Evolutionary conservation across 2,329 filamentous ascomycete species (phyloP).

Genomic region (Neoascochyta sp.): DNA sequence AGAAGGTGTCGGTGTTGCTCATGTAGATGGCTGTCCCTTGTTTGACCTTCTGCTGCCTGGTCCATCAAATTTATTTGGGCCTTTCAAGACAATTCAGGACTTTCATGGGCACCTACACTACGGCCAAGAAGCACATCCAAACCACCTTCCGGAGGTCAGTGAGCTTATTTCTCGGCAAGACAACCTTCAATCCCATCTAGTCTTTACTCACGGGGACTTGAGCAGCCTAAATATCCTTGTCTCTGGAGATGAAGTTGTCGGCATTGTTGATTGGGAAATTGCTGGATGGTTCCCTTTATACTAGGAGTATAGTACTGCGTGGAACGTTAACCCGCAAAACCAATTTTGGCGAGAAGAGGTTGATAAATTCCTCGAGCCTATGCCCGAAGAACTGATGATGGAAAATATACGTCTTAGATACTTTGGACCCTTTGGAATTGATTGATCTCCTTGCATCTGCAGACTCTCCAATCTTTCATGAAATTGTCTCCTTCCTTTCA

Average conservation of each 20-base stretch:
- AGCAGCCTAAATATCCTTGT: slow-evolving; percentile 45
- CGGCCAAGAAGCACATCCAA: slow-evolving; percentile 12
- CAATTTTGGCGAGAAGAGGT: slow-evolving; percentile 30
- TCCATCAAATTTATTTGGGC: slow-evolving; percentile 24
- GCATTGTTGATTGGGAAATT: slow-evolving; percentile 49
- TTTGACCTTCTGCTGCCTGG: slow-evolving; percentile 25
- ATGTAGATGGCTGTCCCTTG: slow-evolving; percentile 16
- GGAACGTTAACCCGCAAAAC: slow-evolving; percentile 38
- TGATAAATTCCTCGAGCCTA: slow-evolving; percentile 11
- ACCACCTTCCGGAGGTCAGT: slow-evolving; percentile 9
- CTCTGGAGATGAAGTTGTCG: slow-evolving; percentile 42
- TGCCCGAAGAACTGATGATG: slow-evolving; percentile 42
- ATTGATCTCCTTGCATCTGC: not conserved
- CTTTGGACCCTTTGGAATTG: slow-evolving; percentile 1
- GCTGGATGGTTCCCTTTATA: slow-evolving; percentile 49
- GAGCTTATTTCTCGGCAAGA: slow-evolving; percentile 12
- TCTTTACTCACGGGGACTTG: slow-evolving; percentile 53
- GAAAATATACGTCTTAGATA: slow-evolving; percentile 39
- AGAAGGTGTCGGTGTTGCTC: slow-evolving; percentile 10
- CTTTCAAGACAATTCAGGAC: slow-evolving; percentile 33
- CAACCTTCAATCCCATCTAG: slow-evolving; percentile 32
- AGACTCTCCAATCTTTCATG: not conserved
- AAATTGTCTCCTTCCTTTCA: slow-evolving; percentile 5
- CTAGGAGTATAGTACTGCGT: slow-evolving; percentile 45
- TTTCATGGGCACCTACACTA: slow-evolving; percentile 40